Base-by-base conservation (phyloP, 768 basidiomycete species). In the Rhizopogon vulgaris region DNA sequence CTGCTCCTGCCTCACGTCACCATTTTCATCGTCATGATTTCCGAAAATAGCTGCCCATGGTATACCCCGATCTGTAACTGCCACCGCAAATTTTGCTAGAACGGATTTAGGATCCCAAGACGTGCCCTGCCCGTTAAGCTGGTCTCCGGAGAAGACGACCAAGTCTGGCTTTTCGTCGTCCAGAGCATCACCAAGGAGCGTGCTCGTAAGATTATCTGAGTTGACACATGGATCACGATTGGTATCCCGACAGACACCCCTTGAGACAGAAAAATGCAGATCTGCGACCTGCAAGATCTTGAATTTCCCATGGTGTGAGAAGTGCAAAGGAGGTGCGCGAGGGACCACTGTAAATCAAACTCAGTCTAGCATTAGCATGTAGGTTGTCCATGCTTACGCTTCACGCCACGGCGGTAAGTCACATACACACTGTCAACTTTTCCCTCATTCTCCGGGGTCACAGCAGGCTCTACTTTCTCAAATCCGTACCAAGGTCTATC, bases 11-110 rank as follows among this genome's bases (percentile, higher is more conserved):
- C 84, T 82, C 27, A 70, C 53, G 58, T 75, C 58, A 12, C 85
- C 87, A 46, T 82, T 76, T 54, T 94, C 87, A 40, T 82, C 79
- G 58, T 97, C 95, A 66, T 99, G 95, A 62, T 99, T 97, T 1
- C 95, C 95, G 66, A 97, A 94, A 2, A 97, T 78, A 0, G 84
- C 87, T 3, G 91, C 82, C 94, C 94, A 99, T 0, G 94, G 89
- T 36, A 95, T 86, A 18, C 77, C 69, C 42, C 84, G 78, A 11
- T 84, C 80, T 12, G 85, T 86, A 5, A 89, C 90, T 0, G 83
- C 81, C 28, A 73, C 74, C 0, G 91, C 83, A 60, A 94, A 94
- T 69, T 97, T 97, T 12, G 94, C 86, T 6, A 97, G 71, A 3
- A 95, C 87, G 3, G 87, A 88, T 60, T 84, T 83, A 1, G 90